Conservation (phyloP, 345 rosid species). For the Salix brachista region DNA sequence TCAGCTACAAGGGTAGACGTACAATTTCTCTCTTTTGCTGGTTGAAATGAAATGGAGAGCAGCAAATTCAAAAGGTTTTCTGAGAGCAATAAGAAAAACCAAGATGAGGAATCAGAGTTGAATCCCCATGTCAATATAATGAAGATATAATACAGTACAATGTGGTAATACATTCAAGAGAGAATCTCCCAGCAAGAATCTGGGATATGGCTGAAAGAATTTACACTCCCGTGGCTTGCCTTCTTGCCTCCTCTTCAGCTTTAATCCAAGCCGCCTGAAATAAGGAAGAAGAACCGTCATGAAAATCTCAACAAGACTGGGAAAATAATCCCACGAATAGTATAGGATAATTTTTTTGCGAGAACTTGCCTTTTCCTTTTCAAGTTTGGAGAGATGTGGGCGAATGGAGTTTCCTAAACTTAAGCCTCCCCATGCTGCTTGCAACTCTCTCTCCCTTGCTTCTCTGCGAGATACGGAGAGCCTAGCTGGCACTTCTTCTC, state of each 20-base stretch:
- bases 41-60: background rate
- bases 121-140: background rate
- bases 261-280: slow-evolving; percentile 80
- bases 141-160: background rate
- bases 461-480: slow-evolving; percentile 45
- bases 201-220: background rate
- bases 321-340: background rate
- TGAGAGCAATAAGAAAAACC: background rate
- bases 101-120: background rate
- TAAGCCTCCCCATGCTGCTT: slow-evolving; percentile 87
- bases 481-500: slow-evolving; percentile 28
- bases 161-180: background rate
- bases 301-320: background rate
- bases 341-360: background rate
- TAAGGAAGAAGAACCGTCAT: background rate
- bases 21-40: background rate
- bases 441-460: slow-evolving; percentile 74
- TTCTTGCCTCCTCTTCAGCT: slow-evolving; percentile 83
- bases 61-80: background rate
- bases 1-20: too few species aligned
- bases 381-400: slow-evolving; percentile 72
- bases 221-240: slow-evolving; percentile 20
- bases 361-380: slow-evolving; percentile 68
- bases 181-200: background rate
- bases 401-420: slow-evolving; percentile 68